Conservation (phyloP, 2,329 filamentous ascomycete species). For the Fusarium transvaalense region DNA sequence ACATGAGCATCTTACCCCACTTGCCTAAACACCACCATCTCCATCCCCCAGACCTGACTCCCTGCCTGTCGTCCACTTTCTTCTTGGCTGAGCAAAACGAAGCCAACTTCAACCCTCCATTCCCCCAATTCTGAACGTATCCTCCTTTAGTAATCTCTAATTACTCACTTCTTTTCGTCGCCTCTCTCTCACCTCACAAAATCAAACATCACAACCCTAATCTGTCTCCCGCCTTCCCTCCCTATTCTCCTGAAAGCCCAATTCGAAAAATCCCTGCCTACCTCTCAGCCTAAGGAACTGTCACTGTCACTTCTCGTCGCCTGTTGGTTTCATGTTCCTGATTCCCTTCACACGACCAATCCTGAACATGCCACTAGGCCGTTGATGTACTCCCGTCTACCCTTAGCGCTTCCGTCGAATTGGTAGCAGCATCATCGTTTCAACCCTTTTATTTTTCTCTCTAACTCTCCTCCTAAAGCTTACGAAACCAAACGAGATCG, state of each 20-base stretch:
- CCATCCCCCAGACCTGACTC: conserved; percentile 29
- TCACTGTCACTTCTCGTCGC: conserved; percentile 14
- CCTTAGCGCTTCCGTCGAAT: conserved; percentile 24
- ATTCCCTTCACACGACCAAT: conserved; percentile 30
- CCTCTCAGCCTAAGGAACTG: conserved; percentile 1
- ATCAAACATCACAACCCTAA: not conserved
- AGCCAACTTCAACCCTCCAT: not conserved
- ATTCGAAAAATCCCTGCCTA: conserved; percentile 9
- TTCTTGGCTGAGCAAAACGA: conserved; percentile 7
- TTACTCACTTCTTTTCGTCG: not conserved
- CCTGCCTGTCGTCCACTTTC: conserved; percentile 30
- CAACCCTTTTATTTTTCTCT: conserved; percentile 2
- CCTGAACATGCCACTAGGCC: conserved; percentile 40
- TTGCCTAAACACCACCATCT: conserved; percentile 36
- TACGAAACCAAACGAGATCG: conserved; percentile 11
- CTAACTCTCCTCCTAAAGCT: conserved; percentile 10
- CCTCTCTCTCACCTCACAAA: not conserved
- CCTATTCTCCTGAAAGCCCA: conserved; percentile 1
- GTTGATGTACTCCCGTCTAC: conserved; percentile 37
- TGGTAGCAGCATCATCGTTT: not conserved
- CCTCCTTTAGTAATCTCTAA: conserved; percentile 15
- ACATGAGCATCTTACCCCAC: conserved; percentile 38
- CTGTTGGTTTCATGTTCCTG: conserved; percentile 39
- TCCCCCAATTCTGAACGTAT: not conserved
- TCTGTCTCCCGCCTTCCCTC: not conserved